Conservation (phyloP, 2,329 filamentous ascomycete species). For the Neodidymelliopsis sp. region DNA sequence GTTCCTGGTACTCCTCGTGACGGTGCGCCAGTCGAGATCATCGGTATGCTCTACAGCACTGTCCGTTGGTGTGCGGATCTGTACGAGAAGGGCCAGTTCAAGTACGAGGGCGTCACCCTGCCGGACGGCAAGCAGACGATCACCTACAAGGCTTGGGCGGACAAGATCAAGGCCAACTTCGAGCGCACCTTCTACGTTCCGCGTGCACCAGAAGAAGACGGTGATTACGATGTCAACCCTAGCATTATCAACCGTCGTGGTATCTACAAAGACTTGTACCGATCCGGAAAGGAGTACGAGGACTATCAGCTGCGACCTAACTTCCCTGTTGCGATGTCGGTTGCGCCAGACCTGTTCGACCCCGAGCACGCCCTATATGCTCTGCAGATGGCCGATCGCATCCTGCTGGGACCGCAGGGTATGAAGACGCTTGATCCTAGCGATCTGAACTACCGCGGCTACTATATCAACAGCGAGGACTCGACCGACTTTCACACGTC, state of each 20-base stretch:
- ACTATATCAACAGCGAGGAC: constrained; percentile 96
- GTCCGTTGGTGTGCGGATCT: constrained; percentile 80
- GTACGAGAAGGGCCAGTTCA: constrained; percentile 72
- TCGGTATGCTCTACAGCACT: constrained; percentile 88
- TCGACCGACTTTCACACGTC: constrained; percentile 88
- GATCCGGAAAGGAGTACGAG: constrained; percentile 92
- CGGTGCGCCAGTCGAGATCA: constrained; percentile 94
- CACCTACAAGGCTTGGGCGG: constrained; percentile 80
- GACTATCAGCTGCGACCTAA: constrained; percentile 97
- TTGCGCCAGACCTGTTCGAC: constrained; percentile 87
- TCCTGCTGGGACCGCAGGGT: constrained; percentile 84
- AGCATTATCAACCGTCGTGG: constrained; percentile 85
- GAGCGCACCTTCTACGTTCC: constrained; percentile 93
- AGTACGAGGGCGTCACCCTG: constrained; percentile 75
- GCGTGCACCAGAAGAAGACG: constrained; percentile 71
- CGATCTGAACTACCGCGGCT: constrained; percentile 91
- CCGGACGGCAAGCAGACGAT: constrained; percentile 66
- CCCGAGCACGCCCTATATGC: constrained; percentile 78
- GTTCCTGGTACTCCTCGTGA: constrained; percentile 96
- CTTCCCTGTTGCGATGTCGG: constrained; percentile 94
- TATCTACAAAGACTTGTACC: constrained; percentile 98
- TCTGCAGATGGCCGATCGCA: constrained; percentile 79
- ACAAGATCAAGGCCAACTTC: constrained; percentile 82
- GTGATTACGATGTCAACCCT: constrained; percentile 80
- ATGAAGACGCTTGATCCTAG: constrained; percentile 95